Conservation (phyloP, 2,329 filamentous ascomycete species). For the Aspergillaceae sp. region DNA sequence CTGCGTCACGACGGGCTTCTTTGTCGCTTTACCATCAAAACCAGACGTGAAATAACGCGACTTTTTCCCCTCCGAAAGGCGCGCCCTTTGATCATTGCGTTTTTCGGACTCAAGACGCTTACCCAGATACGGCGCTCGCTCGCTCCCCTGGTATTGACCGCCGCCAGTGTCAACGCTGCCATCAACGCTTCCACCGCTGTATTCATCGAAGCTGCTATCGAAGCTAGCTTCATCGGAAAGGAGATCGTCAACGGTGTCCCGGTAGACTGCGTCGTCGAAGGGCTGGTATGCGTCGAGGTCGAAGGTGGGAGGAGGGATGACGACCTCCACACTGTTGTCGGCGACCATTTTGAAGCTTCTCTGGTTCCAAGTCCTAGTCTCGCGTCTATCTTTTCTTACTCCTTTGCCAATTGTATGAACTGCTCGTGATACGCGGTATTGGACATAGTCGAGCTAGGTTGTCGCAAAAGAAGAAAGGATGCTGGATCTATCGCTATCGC, state of each 20-base stretch:
- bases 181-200: background rate
- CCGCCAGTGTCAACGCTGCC: too few species aligned
- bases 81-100: background rate
- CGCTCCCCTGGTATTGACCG: too few species aligned
- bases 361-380: too few species aligned
- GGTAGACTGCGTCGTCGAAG: constrained; percentile 11
- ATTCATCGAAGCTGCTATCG: constrained; percentile 10
- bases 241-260: constrained; percentile 15
- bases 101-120: background rate
- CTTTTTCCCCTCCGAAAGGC: background rate
- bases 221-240: constrained; percentile 17
- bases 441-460: background rate
- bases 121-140: too few species aligned
- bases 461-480: background rate
- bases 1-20: background rate
- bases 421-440: background rate
- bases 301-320: constrained; percentile 12
- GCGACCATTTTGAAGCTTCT: background rate
- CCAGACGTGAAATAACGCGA: constrained; percentile 7
- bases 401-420: background rate
- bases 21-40: background rate
- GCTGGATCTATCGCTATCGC: background rate
- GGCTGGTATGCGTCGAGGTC: constrained; percentile 13
- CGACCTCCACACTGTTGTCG: constrained; percentile 8
- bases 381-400: background rate